These are phyloP conservation scores for Prunus davidiana DNA, from an alignment of 306 rosid species.

Conservation along the genomic window DNA sequence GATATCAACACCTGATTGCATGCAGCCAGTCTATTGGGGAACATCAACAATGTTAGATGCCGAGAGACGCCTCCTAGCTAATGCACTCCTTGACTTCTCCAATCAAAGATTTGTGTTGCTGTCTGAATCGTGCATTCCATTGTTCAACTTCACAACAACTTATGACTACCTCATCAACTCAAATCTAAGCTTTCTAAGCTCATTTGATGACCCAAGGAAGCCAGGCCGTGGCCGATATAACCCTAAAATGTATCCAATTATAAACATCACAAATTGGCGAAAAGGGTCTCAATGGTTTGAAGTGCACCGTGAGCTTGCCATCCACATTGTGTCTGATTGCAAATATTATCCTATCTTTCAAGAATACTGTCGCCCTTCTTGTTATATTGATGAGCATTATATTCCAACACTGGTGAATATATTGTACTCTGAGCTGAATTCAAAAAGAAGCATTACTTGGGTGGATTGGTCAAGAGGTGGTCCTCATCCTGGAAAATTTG, in stretches of 20 bases:
- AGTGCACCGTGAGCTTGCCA: constrained; percentile 45
- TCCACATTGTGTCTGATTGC: constrained; percentile 40
- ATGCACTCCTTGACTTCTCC: constrained; percentile 51
- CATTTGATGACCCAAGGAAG: constrained; percentile 39
- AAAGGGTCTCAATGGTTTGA: constrained; percentile 78
- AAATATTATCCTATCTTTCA: constrained; percentile 41
- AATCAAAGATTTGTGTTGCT: constrained; percentile 56
- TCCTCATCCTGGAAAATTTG: constrained; percentile 46
- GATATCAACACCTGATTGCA: background rate
- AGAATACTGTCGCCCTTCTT: constrained; percentile 33
- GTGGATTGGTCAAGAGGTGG: constrained; percentile 69
- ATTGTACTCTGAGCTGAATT: constrained; percentile 21
- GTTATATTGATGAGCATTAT: constrained; percentile 65
- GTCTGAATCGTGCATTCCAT: constrained; percentile 67
- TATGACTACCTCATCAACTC: constrained; percentile 44
- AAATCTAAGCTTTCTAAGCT: constrained; percentile 32
- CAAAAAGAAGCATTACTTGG: constrained; percentile 46
- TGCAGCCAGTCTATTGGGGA: constrained; percentile 42
- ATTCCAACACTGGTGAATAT: constrained; percentile 48
- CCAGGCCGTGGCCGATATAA: constrained; percentile 52
- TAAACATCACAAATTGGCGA: constrained; percentile 54
- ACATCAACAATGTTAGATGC: constrained; percentile 55
- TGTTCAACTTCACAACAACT: constrained; percentile 52
- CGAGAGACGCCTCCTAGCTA: constrained; percentile 57
- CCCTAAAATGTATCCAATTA: constrained; percentile 38